phyloP scores from a whole-genome alignment of 371 early-diverging fungal species.

The Rhizopus stolonifer region DNA sequence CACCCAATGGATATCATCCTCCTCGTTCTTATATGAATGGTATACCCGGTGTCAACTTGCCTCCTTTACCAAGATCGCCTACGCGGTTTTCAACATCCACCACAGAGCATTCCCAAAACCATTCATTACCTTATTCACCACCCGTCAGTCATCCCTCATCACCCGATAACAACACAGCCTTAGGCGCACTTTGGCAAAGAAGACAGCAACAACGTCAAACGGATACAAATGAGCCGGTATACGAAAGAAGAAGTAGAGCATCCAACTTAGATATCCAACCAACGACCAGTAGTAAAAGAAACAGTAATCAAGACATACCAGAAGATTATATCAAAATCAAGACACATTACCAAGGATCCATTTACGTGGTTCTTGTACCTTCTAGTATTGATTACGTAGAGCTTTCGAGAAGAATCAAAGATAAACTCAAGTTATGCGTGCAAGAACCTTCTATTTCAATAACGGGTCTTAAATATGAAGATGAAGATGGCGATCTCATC shows the following conservation, averaged over 20 bases:
- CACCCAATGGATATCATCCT: neutral
- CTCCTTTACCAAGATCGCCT: constrained; percentile 51
- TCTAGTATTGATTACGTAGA: constrained; percentile 69
- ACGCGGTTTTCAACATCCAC: constrained; percentile 5
- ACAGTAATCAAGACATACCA: constrained; percentile 11
- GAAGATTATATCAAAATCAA: constrained; percentile 66
- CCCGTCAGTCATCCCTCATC: constrained; percentile 52
- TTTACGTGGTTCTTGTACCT: constrained; percentile 87
- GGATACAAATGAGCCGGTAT: neutral
- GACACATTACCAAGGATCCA: constrained; percentile 80
- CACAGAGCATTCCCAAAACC: constrained; percentile 11
- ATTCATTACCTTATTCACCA: constrained; percentile 47
- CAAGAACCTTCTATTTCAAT: constrained; percentile 25
- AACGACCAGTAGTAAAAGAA: constrained; percentile 5
- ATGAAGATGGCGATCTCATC: constrained; percentile 91
- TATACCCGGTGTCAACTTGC: constrained; percentile 42
- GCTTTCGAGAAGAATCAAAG: constrained; percentile 75
- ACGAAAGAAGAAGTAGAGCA: constrained; percentile 1
- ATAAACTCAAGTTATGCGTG: constrained; percentile 71
- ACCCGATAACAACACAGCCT: constrained; percentile 26
- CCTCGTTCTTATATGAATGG: constrained; percentile 19
- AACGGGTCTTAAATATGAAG: constrained; percentile 81
- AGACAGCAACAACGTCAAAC: constrained; percentile 15
- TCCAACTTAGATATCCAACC: neutral
- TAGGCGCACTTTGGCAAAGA: constrained; percentile 25